Evolutionary conservation across 1,284 basidiomycete species (phyloP), one percentile per base, ranked within the genome.

Genomic region (Tilletiaria anomala): DNA sequence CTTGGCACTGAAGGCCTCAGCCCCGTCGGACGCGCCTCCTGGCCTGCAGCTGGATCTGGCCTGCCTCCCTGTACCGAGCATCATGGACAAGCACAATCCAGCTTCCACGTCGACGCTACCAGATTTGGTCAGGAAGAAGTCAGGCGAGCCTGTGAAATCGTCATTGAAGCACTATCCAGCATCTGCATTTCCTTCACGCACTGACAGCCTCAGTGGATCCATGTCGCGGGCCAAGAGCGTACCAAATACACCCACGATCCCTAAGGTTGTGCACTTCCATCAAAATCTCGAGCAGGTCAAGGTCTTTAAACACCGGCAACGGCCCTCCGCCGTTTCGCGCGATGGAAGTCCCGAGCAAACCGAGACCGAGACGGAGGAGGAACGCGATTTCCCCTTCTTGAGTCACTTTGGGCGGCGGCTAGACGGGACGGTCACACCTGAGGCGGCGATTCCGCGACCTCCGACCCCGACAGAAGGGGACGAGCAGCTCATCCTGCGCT

Each of bases 261-360:
- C 76, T 5, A 91, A 91, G 68, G 79, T 77, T 24, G 91, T 97
- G 6, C 86, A 94, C 62, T 97, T 97, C 53, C 85, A 93, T 69
- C 69, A 79, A 5, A 77, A 89, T 63, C 77, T 94, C 42, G 89
- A 93, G 67, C 69, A 69, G 33, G 82, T 96, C 56, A 89, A 88
- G 69, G 75, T 91, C 41, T 96, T 96, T 72, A 72, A 88, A 40
- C 80, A 87, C 20, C 82, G 86, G 69, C 89, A 94, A 69, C 85
- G 86, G 67, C 91, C 89, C 0, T 73, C 83, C 10, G 88, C 89
- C 1, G 89, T 97, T 14, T 85, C 82, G 16, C 77, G 88, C 37
- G 80, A 85, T 56, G 87, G 86, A 0, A 86, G 82, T 49, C 89
- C 89, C 2, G 82, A 80, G 35, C 79, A 82, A 54, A 85, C 80